phyloP scores from a whole-genome alignment of 345 rosid genomes.

The Eutrema japonicum region DNA sequence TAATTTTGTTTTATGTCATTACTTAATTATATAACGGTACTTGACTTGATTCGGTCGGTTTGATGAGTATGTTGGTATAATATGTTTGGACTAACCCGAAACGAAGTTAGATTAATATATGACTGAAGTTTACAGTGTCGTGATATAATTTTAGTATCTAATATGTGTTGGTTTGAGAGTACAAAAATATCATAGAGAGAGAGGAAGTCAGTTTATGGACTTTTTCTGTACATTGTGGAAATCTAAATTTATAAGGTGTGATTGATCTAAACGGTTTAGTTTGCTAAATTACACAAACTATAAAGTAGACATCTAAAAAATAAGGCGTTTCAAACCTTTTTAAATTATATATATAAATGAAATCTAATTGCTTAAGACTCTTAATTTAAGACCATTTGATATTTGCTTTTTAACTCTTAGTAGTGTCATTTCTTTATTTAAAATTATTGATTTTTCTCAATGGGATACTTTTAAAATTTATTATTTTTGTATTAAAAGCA shows the following conservation, averaged over 20 bases:
- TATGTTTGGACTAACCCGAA: not conserved
- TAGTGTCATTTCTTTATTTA: not conserved
- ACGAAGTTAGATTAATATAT: not conserved
- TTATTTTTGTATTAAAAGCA: not conserved
- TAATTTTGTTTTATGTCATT: not conserved
- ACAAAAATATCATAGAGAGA: not conserved
- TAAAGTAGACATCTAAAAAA: not conserved
- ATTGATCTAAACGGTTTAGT: not conserved
- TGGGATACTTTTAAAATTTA: not conserved
- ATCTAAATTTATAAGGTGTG: not conserved
- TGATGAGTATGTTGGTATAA: not conserved
- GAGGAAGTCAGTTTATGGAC: not conserved
- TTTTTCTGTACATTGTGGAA: not conserved
- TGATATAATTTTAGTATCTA: not conserved
- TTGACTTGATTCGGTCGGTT: not conserved
- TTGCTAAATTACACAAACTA: not conserved
- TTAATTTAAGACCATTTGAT: too few relatives aligned
- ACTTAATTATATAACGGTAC: not conserved
- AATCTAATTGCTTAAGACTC: not conserved
- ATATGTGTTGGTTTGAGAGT: not conserved
- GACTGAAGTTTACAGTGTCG: not conserved
- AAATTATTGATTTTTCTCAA: not conserved
- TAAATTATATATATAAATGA: not conserved
- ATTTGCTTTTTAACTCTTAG: too few relatives aligned
- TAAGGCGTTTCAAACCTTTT: not conserved